Percentiles rank a stretch among this genome's conserved stretches.
phyloP scores from a whole-genome alignment of 164 flowering plant species.

The Tinospora cordifolia region DNA sequence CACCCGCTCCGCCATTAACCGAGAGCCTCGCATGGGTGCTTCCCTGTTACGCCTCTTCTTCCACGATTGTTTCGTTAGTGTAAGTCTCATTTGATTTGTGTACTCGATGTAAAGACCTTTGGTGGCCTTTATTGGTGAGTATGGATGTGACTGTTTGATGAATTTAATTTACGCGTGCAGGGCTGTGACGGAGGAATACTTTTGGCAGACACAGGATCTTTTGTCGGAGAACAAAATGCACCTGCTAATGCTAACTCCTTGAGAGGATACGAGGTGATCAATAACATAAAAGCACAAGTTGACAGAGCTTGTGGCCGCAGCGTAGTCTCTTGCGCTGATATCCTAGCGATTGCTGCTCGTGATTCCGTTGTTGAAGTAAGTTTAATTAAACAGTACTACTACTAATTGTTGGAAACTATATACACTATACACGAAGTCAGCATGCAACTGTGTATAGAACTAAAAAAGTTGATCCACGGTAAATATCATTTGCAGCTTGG shows the following conservation, averaged over 20 bases:
- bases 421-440: too few relatives aligned
- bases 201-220: constrained; percentile 4
- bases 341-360: constrained; percentile 27
- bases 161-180: constrained; percentile 2
- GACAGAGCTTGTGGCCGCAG: constrained; percentile 20
- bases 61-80: constrained; percentile 38
- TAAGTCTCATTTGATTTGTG: neutral
- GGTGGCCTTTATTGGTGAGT: too few relatives aligned
- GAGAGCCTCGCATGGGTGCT: constrained; percentile 36
- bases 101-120: too few relatives aligned
- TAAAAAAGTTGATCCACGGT: neutral
- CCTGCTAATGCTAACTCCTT: constrained; percentile 11
- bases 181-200: constrained; percentile 24
- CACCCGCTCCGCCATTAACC: constrained; percentile 15
- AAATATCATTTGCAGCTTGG: constrained; percentile 25
- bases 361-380: constrained; percentile 23
- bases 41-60: constrained; percentile 35
- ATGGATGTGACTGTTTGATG: too few relatives aligned
- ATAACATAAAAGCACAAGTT: constrained; percentile 19
- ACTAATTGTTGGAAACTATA: too few relatives aligned
- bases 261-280: constrained; percentile 20
- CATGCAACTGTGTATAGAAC: too few relatives aligned
- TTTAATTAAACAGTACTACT: neutral
- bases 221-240: constrained; percentile 13
- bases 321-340: constrained; percentile 31